Evolutionary conservation across 2,329 filamentous ascomycete genomes (phyloP).

Genomic region (Colletotrichum zoysiae): DNA sequence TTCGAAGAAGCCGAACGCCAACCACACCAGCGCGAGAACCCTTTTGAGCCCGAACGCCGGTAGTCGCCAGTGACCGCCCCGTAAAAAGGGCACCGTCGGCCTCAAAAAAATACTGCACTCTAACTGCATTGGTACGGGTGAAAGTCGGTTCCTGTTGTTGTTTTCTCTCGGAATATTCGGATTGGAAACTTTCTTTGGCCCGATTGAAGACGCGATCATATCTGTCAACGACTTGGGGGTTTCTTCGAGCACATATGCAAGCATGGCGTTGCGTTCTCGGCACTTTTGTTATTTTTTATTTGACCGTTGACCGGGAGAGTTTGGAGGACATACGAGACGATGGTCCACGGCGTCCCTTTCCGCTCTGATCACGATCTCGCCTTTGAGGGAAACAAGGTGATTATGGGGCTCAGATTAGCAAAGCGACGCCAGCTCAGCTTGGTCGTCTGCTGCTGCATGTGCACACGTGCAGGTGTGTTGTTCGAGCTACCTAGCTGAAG

Average conservation of each 20-base stretch:
- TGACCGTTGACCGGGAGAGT: background rate
- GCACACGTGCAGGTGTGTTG: background rate
- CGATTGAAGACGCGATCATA: background rate
- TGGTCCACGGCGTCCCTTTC: conserved; percentile 2
- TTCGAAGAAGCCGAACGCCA: conserved; percentile 34
- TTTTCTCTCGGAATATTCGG: background rate
- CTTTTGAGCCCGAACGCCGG: conserved; percentile 36
- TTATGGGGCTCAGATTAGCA: background rate
- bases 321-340: conserved; percentile 2
- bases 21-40: conserved; percentile 28
- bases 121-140: background rate
- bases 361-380: background rate
- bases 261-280: conserved; percentile 37
- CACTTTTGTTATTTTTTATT: background rate
- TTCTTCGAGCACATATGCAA: conserved; percentile 30
- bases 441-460: background rate
- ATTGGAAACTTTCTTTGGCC: conserved; percentile 4
- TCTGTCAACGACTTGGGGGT: conserved; percentile 12
- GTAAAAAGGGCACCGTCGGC: background rate
- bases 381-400: background rate
- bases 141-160: background rate
- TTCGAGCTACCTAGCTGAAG: background rate
- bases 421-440: background rate
- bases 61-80: conserved; percentile 5
- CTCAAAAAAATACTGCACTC: conserved; percentile 3